Evolutionary conservation across 768 basidiomycete genomes (phyloP), one percentile per base, ranked within the genome.

Genomic region (Mycena rebaudengoi): DNA sequence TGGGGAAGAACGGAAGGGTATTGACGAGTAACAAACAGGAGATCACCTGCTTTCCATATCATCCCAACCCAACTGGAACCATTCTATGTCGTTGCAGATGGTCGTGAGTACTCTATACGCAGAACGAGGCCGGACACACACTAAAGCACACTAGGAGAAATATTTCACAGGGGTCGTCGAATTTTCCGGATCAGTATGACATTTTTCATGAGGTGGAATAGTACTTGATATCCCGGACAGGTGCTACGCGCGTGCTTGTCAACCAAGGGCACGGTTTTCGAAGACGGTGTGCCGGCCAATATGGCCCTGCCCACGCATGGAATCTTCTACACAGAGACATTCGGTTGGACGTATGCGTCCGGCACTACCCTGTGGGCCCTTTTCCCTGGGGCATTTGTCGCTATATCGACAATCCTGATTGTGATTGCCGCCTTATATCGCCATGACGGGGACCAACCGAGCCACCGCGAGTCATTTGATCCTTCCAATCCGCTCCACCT

Each of bases 401-500:
- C 45, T 16, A 13, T 28, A 10, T 26, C 39, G 2, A 54, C 60
- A 1, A 30, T 55, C 37, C 35, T n/a, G n/a, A 11, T 62, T 1
- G 40, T 54, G 3, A 16, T 55, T 6, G 35, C 29, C 37, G 60
- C 60, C 16, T 7, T 54, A 5, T 44, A 29, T 14, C 50, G 43
- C 13, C 50, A 60, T 29, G 18, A 21, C 0, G 33, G 32, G 14
- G 39, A 32, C 1, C 32, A 52, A 6, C n/a, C 16, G 21, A 29
- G 33, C 37, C 33, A 58, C 11, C 18, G 25, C 4, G n/a, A 44
- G 2, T 7, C 25, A 10, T 60, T 60, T 16, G 50, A 60, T n/a
- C 50, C 59, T 3, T 46, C 55, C 6, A 33, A 60, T 25, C 58
- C 58, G 14, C 37, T 51, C 1, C 58, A 60, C 26, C 25, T 60